phyloP scores from a whole-genome alignment of 768 basidiomycete species.

The Collybiopsis luxurians region DNA sequence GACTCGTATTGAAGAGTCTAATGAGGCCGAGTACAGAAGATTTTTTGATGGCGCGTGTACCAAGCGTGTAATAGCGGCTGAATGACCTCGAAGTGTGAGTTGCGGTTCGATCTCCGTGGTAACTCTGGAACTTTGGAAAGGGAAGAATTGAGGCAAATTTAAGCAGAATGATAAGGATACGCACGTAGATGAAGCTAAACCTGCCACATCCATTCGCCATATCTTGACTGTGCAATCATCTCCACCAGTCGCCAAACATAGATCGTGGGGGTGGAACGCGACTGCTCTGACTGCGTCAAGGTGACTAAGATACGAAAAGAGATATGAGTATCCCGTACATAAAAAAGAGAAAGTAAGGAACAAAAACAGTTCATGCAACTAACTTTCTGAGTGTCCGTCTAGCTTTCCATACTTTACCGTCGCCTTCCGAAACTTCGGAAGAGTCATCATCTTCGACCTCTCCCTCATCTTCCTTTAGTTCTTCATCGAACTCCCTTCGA shows the following conservation, averaged over 20 bases:
- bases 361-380: constrained; percentile 33
- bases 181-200: constrained; percentile 74
- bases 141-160: constrained; percentile 13
- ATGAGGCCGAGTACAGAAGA: constrained; percentile 84
- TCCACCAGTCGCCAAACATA: constrained; percentile 88
- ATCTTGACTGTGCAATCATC: constrained; percentile 96
- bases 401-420: constrained; percentile 80
- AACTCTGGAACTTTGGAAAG: constrained; percentile 49
- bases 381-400: constrained; percentile 88
- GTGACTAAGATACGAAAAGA: constrained; percentile 53
- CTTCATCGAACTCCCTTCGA: constrained; percentile 56
- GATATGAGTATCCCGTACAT: constrained; percentile 10
- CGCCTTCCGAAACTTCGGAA: constrained; percentile 62
- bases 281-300: constrained; percentile 90
- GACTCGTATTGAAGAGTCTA: constrained; percentile 90
- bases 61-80: constrained; percentile 84
- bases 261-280: constrained; percentile 83
- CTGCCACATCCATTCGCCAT: constrained; percentile 84
- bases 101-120: constrained; percentile 91
- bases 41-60: constrained; percentile 75
- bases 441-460: constrained; percentile 65
- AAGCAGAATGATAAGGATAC: constrained; percentile 29
- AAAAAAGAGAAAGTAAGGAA: constrained; percentile 1
- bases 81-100: constrained; percentile 91
- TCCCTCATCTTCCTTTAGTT: constrained; percentile 69